Conservation (phyloP, 2,329 filamentous ascomycete species). For the Lachnellula occidentalis region DNA sequence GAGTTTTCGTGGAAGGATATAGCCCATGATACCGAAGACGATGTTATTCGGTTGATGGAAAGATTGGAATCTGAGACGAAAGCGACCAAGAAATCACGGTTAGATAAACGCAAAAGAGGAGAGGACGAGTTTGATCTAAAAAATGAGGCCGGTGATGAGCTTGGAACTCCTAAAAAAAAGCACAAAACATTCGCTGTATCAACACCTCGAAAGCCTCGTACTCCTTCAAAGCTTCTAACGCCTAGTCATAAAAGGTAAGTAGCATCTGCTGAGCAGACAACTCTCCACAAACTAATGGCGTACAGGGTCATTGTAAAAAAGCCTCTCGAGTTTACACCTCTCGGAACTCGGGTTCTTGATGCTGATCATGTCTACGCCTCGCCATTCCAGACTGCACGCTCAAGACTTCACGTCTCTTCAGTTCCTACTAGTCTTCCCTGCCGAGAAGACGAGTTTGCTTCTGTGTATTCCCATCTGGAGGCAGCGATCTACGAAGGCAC, state of each 20-base stretch:
- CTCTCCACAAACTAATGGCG: neutral
- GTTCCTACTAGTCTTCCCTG: conserved; percentile 87
- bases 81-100: conserved; percentile 46
- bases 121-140: conserved; percentile 23
- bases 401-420: conserved; percentile 85
- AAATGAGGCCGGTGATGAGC: conserved; percentile 21
- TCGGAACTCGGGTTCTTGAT: conserved; percentile 82
- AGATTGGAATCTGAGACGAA: conserved; percentile 66
- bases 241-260: conserved; percentile 57
- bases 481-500: conserved; percentile 89
- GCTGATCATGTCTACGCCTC: conserved; percentile 70
- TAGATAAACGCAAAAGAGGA: conserved; percentile 23
- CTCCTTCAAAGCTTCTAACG: conserved; percentile 44
- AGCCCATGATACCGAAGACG: conserved; percentile 42
- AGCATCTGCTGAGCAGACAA: no score
- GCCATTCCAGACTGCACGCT: conserved; percentile 86
- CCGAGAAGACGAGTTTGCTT: conserved; percentile 83
- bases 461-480: conserved; percentile 90
- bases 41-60: conserved; percentile 20
- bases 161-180: conserved; percentile 51
- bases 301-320: conserved; percentile 68
- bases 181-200: conserved; percentile 42
- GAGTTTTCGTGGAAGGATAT: conserved; percentile 90
- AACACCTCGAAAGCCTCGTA: conserved; percentile 33
- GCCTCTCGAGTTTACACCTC: conserved; percentile 86